Base-by-base conservation (phyloP, 1,284 basidiomycete genomes). In the Leccinum variabile region DNA sequence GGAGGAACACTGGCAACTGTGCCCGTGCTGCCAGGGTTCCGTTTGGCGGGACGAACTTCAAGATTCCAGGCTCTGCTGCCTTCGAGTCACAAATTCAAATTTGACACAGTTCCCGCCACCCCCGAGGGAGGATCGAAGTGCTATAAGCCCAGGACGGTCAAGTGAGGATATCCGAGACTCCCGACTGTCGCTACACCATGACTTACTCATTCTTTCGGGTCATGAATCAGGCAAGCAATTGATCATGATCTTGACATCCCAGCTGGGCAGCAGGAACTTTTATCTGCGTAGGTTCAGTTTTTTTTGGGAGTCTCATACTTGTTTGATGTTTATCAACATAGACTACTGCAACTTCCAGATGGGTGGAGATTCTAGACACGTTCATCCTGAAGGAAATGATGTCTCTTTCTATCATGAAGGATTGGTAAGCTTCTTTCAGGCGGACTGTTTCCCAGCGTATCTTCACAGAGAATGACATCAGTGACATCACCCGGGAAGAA, bases 321-420 rank as follows among this genome's bases (percentile, higher is more conserved):
- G 7, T 1, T 13, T 49, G 41, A 69, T 14, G 32, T 1, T 7
- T 32, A 5, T n/a, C 9, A n/a, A 56, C 25, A 46, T 18, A 69
- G 68, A 49, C 41, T 57, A 11, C 55, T 57, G 1, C 3, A 0
- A 18, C 58, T 56, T 55, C 49, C 59, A 18, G 49, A 60, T 8
- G 57, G 54, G 18, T 66, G 62, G 70, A 57, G 28, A 25, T 30
- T 30, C 28, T 30, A 52, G 65, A 14, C 18, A 59, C 50, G 44
- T 69, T 25, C 68, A 72, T 52, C 70, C 68, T 2, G 69, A 72
- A 60, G 69, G 68, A 18, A 55, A 30, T 30, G 28, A 49, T 5
- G 28, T 61, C 2, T 8, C 64, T 3, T 72, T 61, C 44, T 59
- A 64, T 33, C 59, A 67, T 6, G 41, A 65, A 49, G 54, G 16